Evolutionary conservation across 2,329 filamentous ascomycete genomes (phyloP), one percentile per base, ranked within the genome.

Genomic region (Hypoxylon sp.): DNA sequence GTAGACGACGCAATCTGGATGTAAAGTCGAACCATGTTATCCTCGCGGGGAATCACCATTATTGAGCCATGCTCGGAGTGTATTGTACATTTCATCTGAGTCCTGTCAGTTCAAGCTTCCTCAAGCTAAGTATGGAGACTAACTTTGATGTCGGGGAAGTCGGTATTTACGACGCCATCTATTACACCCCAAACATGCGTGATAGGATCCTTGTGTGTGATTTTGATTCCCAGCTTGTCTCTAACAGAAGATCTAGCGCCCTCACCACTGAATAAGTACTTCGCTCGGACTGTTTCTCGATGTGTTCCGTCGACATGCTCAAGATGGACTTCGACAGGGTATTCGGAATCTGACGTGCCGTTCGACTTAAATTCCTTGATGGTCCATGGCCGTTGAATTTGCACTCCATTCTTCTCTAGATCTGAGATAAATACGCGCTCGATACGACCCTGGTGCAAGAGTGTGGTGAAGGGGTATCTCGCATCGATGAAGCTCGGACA

Each of bases 401-500:
- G 76, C 19, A 87, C 84, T 7, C 85, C 87, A 70, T 91, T 88
- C 77, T 88, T 88, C 62, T 86, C 82, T 6, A 93, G 79, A 75
- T 93, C 90, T 10, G 82, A 82, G 67, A 93, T 89, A 70, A 93
- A 89, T 44, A 91, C 88, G 13, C 88, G 84, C 79, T 93, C 91
- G 63, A 93, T 92, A 69, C 88, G 79, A 5, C 91, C 91, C 76
- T 93, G 91, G 74, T 93, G 91, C 11, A 93, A 80, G 1, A 92
- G 85, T 0, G 91, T 89, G 55, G 90, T 92, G 74, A 91, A 91
- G 3, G 89, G 89, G 72, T 91, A 92, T 54, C 91, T 85, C 13
- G 90, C 89, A 60, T 92, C 89, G 64, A 92, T 91, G 80, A 97
- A 97, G 72, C 88, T 89, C 0, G 94, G 94, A 80, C 94, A 98